Base-by-base conservation (phyloP, 2,329 filamentous ascomycete genomes). In the Fragosphaeria purpurea region DNA sequence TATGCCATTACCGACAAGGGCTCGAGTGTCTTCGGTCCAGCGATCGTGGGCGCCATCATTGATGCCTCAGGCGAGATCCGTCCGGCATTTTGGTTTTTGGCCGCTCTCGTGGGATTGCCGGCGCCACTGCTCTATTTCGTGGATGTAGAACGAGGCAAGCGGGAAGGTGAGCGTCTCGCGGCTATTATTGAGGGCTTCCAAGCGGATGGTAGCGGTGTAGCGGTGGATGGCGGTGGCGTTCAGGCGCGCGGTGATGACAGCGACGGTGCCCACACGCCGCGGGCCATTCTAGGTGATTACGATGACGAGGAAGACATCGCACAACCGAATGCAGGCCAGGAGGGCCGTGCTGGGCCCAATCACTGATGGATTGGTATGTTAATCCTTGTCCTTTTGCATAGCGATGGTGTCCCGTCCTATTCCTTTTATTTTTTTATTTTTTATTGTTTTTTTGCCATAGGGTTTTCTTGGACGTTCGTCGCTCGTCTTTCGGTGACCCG, bases 1-100 rank as follows among this genome's bases (percentile, higher is more conserved):
- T 98, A 97, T 63, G 93, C 93, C 38, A 96, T 97, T 56, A 97
- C 93, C 2, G 93, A 98, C 65, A 98, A 98, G 67, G 90, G 91
- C 1, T 93, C 86, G 30, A 94, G 87, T 62, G 75, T 97, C 2
- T 96, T 98, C 65, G 93, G 93, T 0, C 93, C 93, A 0, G 86
- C 88, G 0, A 91, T 98, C 62, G 93, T 98, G 0, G 93, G 90
- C 1, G 81, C 83, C 10, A 95, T 98, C 57, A 95, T 93, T 10
- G 90, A 97, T 66, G 79, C 73, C 47, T 85, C 84, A 33, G 86
- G 86, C 5, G 83, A 86, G 58, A 91, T 93, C 52, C 76, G 87
- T 46, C 86, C 86, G 6, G 90, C 91, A 1, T 98, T 98, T 66
- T 89, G 86, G 75, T 98, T 98, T 63, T 72, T 98, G 41, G 88